Percentiles rank a stretch among this genome's conserved stretches.
Evolutionary conservation across 176 grass and related monocot species (phyloP).

Genomic region (Oryza rufipogon): DNA sequence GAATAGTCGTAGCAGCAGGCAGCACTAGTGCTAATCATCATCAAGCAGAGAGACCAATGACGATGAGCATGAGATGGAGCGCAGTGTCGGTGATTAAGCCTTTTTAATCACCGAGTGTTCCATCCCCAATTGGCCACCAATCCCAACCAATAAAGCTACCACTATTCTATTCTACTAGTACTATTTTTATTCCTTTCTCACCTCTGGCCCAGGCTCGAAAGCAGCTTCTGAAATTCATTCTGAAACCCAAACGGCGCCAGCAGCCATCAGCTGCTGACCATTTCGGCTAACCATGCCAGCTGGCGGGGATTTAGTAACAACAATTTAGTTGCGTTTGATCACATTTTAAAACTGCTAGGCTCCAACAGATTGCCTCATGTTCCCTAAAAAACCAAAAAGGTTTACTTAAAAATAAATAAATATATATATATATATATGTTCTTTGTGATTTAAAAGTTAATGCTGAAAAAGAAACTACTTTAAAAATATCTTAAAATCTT

Average conservation of each 20-base stretch:
- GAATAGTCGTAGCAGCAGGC: not conserved
- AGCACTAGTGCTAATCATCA: not conserved
- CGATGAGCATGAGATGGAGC: not conserved
- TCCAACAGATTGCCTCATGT: too few species aligned
- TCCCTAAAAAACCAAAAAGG: too few species aligned
- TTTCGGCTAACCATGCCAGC: not conserved
- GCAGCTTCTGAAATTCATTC: not conserved
- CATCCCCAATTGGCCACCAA: not conserved
- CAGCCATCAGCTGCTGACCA: constrained; percentile 18
- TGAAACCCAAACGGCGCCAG: not conserved
- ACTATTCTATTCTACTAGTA: too few species aligned
- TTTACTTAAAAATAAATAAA: too few species aligned
- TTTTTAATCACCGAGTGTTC: not conserved
- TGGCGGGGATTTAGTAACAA: not conserved
- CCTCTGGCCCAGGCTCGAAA: not conserved
- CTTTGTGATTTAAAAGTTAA: too few species aligned
- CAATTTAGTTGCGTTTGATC: not conserved
- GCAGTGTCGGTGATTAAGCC: constrained; percentile 30
- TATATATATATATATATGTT: too few species aligned
- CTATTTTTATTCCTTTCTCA: not conserved
- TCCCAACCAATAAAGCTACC: not conserved
- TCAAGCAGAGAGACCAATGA: not conserved
- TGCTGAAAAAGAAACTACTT: too few species aligned
- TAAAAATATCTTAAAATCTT: too few species aligned
- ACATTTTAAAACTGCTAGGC: not conserved